Evolutionary conservation across 2,329 filamentous ascomycete genomes (phyloP), one percentile per base, ranked within the genome.

Genomic region (Fusarium anthophilum): DNA sequence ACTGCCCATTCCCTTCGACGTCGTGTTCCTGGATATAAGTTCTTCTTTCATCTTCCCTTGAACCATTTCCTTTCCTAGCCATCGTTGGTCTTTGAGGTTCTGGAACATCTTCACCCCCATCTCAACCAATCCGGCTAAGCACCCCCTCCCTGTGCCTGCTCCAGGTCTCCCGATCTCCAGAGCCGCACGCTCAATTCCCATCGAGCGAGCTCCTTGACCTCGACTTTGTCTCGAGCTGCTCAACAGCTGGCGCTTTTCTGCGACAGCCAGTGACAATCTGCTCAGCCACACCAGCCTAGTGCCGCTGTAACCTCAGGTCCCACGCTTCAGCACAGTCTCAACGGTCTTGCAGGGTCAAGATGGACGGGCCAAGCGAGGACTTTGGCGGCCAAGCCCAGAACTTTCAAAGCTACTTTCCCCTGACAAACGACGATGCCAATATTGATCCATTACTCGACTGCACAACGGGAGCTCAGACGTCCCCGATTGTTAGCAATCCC

Each of bases 371-470:
- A 28, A 47, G 28, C 18, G 37, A 63, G 13, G 26, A 32, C 7
- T 65, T 47, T 47, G 8, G 47, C 47, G 28, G 58, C 45, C 28
- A 44, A 20, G 28, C 24, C 22, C 64, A 24, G 3, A 15, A 22
- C n/a, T 60, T 60, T 10, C 56, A 35, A 24, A 35, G 22, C 45
- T 53, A 57, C 35, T 66, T 32, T 43, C 30, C 28, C n/a, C 20
- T 56, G 30, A 28, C 37, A 26, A 28, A 30, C 11, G 26, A 64
- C 8, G 62, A 78, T 39, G 35, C 48, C 38, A 58, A 61, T 39
- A 76, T 77, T 10, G 72, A 78, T 12, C 76, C 76, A 6, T 50
- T 77, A 45, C 72, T 78, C 28, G 41, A 45, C 30, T 55, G 56
- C 22, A 53, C 70, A 15, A 28, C 41, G 15, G 15, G 24, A 24